A percentile compares a stretch with the other conserved stretches of the same genome.
These are phyloP conservation scores for Lachancea cidri DNA, from an alignment of 805 yeast species.

Conservation along the genomic window DNA sequence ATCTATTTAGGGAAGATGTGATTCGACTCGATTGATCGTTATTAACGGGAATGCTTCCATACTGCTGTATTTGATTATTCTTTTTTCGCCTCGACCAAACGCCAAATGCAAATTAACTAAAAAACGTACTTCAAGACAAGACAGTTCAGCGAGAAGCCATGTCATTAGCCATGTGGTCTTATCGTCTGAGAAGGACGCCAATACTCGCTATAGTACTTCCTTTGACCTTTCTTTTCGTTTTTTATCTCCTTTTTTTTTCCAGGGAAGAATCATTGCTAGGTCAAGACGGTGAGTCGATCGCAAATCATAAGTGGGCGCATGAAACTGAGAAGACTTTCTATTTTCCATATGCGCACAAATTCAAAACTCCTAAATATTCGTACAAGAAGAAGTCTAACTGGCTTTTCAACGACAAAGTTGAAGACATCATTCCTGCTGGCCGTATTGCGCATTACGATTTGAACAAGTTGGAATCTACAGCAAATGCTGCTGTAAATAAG, in stretches of 20 bases:
- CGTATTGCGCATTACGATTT: slow-evolving; percentile 81
- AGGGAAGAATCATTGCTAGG: slow-evolving; percentile 22
- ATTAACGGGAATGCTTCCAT: not conserved
- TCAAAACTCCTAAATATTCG: slow-evolving; percentile 41
- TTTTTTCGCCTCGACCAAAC: not conserved
- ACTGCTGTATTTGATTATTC: not conserved
- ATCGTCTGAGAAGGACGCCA: slow-evolving; percentile 28
- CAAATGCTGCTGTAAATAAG: slow-evolving; percentile 64
- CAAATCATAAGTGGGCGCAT: slow-evolving; percentile 33
- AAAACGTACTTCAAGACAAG: not conserved
- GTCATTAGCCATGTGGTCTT: slow-evolving; percentile 18
- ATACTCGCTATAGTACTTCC: slow-evolving; percentile 23
- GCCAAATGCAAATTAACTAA: not conserved
- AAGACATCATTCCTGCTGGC: slow-evolving; percentile 57
- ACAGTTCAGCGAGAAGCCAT: slow-evolving; percentile 1
- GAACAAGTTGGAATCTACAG: slow-evolving; percentile 67
- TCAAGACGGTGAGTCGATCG: slow-evolving; percentile 20
- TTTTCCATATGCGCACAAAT: slow-evolving; percentile 31
- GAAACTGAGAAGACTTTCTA: slow-evolving; percentile 33
- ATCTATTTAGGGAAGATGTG: not conserved
- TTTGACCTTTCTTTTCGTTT: slow-evolving; percentile 14
- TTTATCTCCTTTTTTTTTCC: slow-evolving; percentile 21
- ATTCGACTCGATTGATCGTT: not conserved
- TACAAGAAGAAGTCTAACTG: slow-evolving; percentile 36
- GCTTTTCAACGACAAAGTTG: slow-evolving; percentile 46